Evolutionary conservation across 192 early-diverging fungal genomes (phyloP).

Genomic region (Coemansia sp.): DNA sequence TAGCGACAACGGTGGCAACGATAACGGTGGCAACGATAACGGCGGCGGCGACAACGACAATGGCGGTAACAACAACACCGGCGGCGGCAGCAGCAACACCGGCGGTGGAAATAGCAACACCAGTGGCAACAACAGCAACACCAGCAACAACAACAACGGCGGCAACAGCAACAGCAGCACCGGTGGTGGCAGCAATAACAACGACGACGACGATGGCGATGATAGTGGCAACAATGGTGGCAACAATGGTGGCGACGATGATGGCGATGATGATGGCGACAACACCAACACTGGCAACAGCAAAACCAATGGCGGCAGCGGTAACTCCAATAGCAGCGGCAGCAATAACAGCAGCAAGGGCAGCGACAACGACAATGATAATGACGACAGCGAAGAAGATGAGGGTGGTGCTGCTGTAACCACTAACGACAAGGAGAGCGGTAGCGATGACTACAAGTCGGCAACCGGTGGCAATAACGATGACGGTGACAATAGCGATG

Average conservation of each 20-base stretch:
- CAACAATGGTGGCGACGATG: neutral
- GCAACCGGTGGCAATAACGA: neutral
- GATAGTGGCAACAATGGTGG: neutral
- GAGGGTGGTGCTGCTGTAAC: neutral
- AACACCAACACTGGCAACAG: neutral
- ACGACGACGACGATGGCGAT: too few species aligned
- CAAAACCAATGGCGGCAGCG: neutral
- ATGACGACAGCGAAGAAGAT: neutral
- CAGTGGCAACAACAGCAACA: neutral
- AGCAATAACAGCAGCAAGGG: neutral
- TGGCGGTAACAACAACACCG: neutral
- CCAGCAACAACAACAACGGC: neutral
- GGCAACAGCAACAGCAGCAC: too few species aligned
- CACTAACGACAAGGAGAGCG: conserved; percentile 4
- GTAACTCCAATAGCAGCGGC: neutral
- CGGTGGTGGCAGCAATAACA: too few species aligned
- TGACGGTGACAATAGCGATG: neutral
- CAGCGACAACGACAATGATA: neutral
- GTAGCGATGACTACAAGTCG: neutral
- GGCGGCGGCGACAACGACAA: neutral
- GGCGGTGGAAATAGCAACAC: too few species aligned
- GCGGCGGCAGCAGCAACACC: too few species aligned
- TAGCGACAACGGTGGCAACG: neutral
- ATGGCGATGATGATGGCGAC: neutral
- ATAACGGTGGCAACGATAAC: too few species aligned